Conservation (phyloP, 192 early-diverging fungal genomes). For the Coemansia sp. region DNA sequence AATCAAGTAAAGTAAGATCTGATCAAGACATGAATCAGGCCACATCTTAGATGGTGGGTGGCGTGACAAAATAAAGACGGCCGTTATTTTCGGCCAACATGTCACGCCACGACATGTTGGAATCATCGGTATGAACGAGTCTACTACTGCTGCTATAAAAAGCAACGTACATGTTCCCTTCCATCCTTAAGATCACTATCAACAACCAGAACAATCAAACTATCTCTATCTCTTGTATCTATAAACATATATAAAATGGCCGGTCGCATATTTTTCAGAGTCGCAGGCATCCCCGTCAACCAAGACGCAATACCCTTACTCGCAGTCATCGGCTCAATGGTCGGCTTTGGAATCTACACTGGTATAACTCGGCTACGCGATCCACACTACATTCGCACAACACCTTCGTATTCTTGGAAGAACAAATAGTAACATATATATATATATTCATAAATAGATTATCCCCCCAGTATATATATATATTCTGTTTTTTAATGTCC, state of each 20-base stretch:
- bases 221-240: not conserved
- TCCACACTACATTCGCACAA: conserved; percentile 36
- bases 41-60: not conserved
- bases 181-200: not conserved
- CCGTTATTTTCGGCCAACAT: too few species aligned
- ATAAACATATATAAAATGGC: conserved; percentile 15
- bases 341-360: conserved; percentile 45
- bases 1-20: not conserved
- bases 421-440: not conserved
- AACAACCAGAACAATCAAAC: not conserved
- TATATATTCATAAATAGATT: not conserved
- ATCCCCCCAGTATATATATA: not conserved
- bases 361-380: conserved; percentile 48
- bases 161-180: too few species aligned
- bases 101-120: too few species aligned
- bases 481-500: not conserved
- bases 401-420: conserved; percentile 24
- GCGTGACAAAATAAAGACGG: too few species aligned
- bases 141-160: too few species aligned
- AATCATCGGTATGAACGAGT: too few species aligned
- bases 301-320: conserved; percentile 42
- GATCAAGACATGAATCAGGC: not conserved
- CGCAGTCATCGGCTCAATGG: conserved; percentile 22
- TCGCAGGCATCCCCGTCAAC: conserved; percentile 48
- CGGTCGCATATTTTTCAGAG: conserved; percentile 33